Evolutionary conservation across 768 basidiomycete genomes (phyloP).

Genomic region (Lactarius pseudohatsudake): DNA sequence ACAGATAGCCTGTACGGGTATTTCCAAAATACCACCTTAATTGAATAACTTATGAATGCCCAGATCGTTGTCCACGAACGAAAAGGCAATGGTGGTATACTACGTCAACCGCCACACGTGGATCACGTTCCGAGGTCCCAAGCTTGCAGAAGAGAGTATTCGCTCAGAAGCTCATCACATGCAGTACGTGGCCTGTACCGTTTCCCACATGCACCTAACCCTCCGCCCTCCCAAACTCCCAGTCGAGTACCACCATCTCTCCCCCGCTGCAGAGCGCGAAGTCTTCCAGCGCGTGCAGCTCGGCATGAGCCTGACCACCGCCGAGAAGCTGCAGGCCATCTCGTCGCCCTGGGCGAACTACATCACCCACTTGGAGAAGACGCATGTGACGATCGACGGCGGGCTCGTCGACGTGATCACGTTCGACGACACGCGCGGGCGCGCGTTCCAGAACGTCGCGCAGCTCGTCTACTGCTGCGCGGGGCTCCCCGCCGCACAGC

Average conservation of each 20-base stretch:
- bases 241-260: constrained; percentile 70
- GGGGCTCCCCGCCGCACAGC: constrained; percentile 41
- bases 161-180: constrained; percentile 55
- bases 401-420: constrained; percentile 57
- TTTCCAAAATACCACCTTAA: no score
- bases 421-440: constrained; percentile 66
- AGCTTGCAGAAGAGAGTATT: constrained; percentile 51
- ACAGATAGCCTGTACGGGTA: constrained; percentile 56
- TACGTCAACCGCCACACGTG: constrained; percentile 45
- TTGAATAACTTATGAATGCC: no score
- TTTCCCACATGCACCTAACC: not conserved
- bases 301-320: constrained; percentile 68
- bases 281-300: constrained; percentile 83
- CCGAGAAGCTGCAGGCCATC: constrained; percentile 81
- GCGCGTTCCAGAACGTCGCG: constrained; percentile 73
- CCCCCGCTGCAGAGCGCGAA: constrained; percentile 63
- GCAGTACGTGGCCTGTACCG: constrained; percentile 44
- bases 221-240: not conserved
- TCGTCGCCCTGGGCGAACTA: constrained; percentile 68
- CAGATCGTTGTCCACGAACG: constrained; percentile 57
- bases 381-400: constrained; percentile 55
- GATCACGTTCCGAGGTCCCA: constrained; percentile 52
- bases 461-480: constrained; percentile 70
- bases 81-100: constrained; percentile 68
- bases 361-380: constrained; percentile 57